Evolutionary conservation across 1,139 yeast genomes (phyloP).

Genomic region (Wickerhamiella infanticola): DNA sequence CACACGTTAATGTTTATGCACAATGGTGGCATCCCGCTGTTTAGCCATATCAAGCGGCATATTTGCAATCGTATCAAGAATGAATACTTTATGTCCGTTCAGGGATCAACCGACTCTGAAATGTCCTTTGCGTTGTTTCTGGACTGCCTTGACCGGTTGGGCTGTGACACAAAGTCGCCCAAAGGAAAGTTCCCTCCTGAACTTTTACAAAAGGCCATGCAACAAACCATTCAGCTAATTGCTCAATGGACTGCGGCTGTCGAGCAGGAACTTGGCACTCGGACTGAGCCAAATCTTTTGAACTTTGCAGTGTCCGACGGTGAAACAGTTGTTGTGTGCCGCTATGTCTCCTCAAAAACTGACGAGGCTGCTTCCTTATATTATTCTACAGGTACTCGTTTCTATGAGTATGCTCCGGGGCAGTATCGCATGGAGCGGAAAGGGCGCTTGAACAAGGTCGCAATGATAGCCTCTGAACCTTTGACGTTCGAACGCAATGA

Average conservation of each 20-base stretch:
- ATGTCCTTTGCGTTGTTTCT: constrained; percentile 83
- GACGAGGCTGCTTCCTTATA: constrained; percentile 95
- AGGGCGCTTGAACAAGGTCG: constrained; percentile 82
- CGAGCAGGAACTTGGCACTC: constrained; percentile 19
- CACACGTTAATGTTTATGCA: constrained; percentile 92
- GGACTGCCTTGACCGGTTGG: constrained; percentile 61
- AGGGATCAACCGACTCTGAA: constrained; percentile 92
- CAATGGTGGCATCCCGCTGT: constrained; percentile 78
- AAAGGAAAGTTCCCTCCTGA: constrained; percentile 40
- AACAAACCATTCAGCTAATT: constrained; percentile 56
- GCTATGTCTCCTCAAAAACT: constrained; percentile 75
- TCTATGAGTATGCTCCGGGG: constrained; percentile 70
- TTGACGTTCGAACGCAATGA: constrained; percentile 91
- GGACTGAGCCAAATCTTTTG: constrained; percentile 64
- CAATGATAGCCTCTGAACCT: constrained; percentile 95
- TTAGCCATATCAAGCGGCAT: constrained; percentile 54
- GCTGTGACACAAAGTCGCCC: constrained; percentile 45
- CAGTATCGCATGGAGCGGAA: constrained; percentile 87
- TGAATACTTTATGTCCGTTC: constrained; percentile 61
- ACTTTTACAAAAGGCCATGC: constrained; percentile 49
- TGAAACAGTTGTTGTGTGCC: constrained; percentile 65
- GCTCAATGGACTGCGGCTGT: constrained; percentile 53
- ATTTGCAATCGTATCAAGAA: constrained; percentile 62
- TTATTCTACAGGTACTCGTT: constrained; percentile 84
- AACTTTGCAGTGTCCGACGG: constrained; percentile 96